Evolutionary conservation across 306 rosid species (phyloP), one percentile per base, ranked within the genome.

Genomic region (Canavalia gladiata): DNA sequence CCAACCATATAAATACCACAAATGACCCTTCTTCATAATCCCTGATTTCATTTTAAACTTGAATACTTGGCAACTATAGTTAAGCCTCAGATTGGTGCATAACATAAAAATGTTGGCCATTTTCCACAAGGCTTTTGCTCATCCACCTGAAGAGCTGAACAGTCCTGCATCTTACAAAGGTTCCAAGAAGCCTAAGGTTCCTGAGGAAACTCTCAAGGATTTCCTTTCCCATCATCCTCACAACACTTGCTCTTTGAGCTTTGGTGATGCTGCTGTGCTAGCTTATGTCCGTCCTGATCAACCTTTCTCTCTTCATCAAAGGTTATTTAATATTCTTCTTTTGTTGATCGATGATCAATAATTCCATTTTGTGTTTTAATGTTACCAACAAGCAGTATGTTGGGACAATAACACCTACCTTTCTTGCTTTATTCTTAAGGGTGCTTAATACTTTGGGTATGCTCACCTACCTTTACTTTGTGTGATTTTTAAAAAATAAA

Each of bases 131-230:
- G 91, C 98, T 58, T 93, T 87, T 87, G 97, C 97, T 71, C 81
- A 95, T 80, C 99, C 99, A 49, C 99, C 99, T 0, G 98, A 93
- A 41, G 99, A 95, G 88, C 93, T 95, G 0, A 86, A 93, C 59
- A 95, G 99, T 45, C 99, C 99, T 50, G 94, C 94, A 3, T 95
- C 99, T n/a, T 73, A 76, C 72, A 89, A 82, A 1, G 92, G 93
- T 3, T 81, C 87, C n/a, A 89, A 88, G 79, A 88, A 81, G 77
- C 98, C 99, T 68, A 95, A 95, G 84, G 89, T 87, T 70, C 98
- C 98, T 1, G 76, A 90, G 47, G 99, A 95, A 49, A 95, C 97
- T 72, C 97, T 95, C 57, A 68, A 12, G 0, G 90, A 93, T 11
- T 95, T 95, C 68, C 92, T 90, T 30, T 83, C 94, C 6, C 96